Evolutionary conservation across 179 eudicot species (phyloP).

Genomic region (Sideroxylon spinosum): DNA sequence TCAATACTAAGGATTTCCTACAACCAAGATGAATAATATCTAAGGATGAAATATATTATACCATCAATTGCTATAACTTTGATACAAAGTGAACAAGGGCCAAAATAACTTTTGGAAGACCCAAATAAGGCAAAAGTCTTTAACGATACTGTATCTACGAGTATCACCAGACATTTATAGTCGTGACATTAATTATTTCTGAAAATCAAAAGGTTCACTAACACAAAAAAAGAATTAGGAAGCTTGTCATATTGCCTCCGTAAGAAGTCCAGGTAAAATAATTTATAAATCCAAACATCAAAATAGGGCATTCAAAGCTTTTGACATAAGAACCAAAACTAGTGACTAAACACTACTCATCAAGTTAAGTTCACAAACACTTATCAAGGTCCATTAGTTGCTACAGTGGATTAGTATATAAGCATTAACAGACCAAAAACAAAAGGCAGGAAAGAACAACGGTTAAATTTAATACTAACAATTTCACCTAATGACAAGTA

Average conservation of each 20-base stretch:
- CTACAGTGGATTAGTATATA: background rate
- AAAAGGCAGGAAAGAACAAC: background rate
- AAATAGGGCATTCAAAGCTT: background rate
- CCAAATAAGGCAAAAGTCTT: too few relatives aligned
- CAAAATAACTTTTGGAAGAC: too few relatives aligned
- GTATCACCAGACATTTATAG: too few relatives aligned
- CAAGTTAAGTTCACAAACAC: too few relatives aligned
- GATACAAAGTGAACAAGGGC: too few relatives aligned
- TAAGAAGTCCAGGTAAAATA: background rate
- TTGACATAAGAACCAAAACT: background rate
- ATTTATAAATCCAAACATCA: background rate
- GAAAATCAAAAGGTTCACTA: background rate
- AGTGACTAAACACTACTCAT: too few relatives aligned
- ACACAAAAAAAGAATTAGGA: too few relatives aligned
- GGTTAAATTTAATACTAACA: too few relatives aligned
- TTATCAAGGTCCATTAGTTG: background rate
- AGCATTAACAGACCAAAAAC: too few relatives aligned
- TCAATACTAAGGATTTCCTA: constrained; percentile 89
- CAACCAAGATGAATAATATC: constrained; percentile 14
- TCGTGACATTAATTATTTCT: background rate
- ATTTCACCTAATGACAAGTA: background rate
- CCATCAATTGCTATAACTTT: background rate
- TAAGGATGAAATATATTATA: background rate
- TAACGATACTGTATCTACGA: too few relatives aligned
- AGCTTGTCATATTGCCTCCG: background rate